Conservation (phyloP, 2,329 filamentous ascomycete species). For the Coniochaeta sp. region DNA sequence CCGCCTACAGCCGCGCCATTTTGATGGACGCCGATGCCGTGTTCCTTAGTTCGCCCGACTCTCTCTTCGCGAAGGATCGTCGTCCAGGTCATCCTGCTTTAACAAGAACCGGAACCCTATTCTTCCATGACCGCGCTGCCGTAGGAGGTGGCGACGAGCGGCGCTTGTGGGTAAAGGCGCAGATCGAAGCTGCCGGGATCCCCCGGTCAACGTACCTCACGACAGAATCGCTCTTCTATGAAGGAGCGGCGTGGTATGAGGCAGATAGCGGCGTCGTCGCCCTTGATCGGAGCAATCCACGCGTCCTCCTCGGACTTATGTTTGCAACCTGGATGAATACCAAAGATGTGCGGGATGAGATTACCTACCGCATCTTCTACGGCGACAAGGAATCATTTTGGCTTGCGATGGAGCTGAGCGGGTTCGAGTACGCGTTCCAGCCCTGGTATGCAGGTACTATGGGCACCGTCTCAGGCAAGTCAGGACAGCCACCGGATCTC, state of each 20-base stretch:
- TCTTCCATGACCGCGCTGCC: neutral
- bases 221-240: neutral
- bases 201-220: neutral
- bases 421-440: neutral
- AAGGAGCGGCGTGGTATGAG: neutral
- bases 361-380: neutral
- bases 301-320: neutral
- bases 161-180: neutral
- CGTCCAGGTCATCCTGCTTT: neutral
- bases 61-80: neutral
- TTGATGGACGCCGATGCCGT: neutral
- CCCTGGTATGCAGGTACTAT: neutral
- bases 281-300: neutral
- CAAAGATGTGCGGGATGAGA: neutral
- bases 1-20: neutral
- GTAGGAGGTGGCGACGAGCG: neutral
- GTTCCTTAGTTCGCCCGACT: neutral
- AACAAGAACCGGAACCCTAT: neutral
- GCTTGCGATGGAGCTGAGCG: neutral
- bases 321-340: constrained; percentile 1
- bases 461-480: neutral
- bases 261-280: neutral
- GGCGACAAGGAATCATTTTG: constrained; percentile 2
- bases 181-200: neutral
- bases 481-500: neutral